These are phyloP conservation scores for Drechslerella coelobrocha DNA, from an alignment of 2,329 filamentous ascomycete genomes.

Conservation along the genomic window DNA sequence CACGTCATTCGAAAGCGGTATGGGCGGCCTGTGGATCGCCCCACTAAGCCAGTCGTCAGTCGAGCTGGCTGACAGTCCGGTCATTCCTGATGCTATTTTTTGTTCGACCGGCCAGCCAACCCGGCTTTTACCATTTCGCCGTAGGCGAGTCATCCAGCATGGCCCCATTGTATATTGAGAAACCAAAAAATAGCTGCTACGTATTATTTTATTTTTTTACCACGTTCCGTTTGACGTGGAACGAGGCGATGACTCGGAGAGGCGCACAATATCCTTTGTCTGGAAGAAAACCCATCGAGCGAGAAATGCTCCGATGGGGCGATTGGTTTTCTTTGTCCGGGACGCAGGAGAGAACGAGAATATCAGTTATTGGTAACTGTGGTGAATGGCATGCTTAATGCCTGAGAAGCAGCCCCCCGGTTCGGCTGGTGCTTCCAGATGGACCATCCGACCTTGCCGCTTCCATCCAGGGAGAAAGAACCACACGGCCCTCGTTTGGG, in stretches of 20 bases:
- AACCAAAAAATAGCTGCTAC: no score
- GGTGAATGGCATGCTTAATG: no score
- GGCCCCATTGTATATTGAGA: neutral
- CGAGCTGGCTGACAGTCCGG: conserved; percentile 6
- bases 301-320: neutral
- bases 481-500: conserved; percentile 31
- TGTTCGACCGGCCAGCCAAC: neutral
- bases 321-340: no score
- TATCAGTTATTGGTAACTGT: no score
- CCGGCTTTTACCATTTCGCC: neutral
- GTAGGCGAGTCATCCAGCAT: neutral
- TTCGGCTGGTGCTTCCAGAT: conserved; percentile 46
- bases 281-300: neutral
- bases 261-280: neutral
- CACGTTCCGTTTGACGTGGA: neutral
- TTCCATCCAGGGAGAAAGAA: conserved; percentile 27
- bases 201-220: no score
- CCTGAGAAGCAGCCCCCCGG: no score
- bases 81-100: conserved; percentile 37
- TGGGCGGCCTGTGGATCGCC: conserved; percentile 38
- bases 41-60: conserved; percentile 15
- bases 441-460: conserved; percentile 24
- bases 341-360: no score
- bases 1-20: conserved; percentile 48
- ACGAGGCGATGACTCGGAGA: conserved; percentile 2